Base-by-base conservation (phyloP, 1,284 basidiomycete genomes). In the Leccinum solheimii region DNA sequence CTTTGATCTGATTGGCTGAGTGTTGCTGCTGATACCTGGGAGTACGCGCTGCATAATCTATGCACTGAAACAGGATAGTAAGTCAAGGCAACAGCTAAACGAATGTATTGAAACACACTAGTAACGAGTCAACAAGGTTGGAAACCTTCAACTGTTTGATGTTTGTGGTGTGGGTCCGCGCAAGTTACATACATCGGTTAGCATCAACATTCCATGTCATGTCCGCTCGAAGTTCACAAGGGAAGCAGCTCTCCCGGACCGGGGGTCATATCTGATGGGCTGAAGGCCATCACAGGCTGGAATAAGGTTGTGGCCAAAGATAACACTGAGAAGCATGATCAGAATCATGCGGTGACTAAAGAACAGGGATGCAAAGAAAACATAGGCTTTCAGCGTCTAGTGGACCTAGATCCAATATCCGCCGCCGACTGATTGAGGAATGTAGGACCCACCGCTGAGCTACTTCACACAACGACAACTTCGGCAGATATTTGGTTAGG, bases 301-400 rank as follows among this genome's bases (percentile, higher is more conserved):
- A 26, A 23, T 49, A 8, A 23, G 48, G 8, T 23, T 49, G 48
- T 16, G 48, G 14, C 4, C 23, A 9, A 26, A 49, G 14, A 14
- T 9, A 49, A 49, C 23, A 23, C 21, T 54, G 57, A 0, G 66
- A 30, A 45, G 77, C 30, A 13, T 5, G 55, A 9, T 32, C 16
- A 23, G 11, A 27, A 32, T 49, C 26, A 13, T 32, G 23, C 2
- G 8, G 13, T 10, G 57, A 40, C 26, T 30, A 27, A n/a, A 30
- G 5, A 32, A 58, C 57, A 43, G n/a, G n/a, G 23, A 10, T 10
- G 8, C n/a, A 43, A 43, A n/a, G 10, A 2, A 43, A 13, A n/a
- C 9, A n/a, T n/a, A 40, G 4, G 38, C 9, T n/a, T 40, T 45
- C n/a, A 45, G 43, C 43, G 43, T 11, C 43, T 43, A 19, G 0